Percentiles rank a stretch among this genome's conserved stretches.
phyloP scores from a whole-genome alignment of 2,329 filamentous ascomycete genomes.

The Thielaviopsis populi region DNA sequence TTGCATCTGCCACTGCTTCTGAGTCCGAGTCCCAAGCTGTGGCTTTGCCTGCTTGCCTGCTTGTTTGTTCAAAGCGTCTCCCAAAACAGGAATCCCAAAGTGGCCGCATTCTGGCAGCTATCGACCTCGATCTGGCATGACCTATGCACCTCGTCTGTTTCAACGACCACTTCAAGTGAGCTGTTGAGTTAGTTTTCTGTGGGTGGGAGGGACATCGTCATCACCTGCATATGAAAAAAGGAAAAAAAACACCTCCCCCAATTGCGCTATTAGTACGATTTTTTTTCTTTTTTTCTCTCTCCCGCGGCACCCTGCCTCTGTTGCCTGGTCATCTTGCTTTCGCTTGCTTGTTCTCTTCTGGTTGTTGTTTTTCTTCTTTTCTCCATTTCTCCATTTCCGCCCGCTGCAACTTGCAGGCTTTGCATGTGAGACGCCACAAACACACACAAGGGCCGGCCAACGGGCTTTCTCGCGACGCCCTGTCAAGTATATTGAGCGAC shows the following conservation, averaged over 20 bases:
- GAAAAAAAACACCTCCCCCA: too few relatives aligned
- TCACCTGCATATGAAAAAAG: background rate
- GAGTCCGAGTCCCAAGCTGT: background rate
- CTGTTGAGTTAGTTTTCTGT: background rate
- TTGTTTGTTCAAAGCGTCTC: background rate
- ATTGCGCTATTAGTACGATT: background rate
- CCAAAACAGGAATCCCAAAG: constrained; percentile 3
- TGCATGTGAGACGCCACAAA: background rate
- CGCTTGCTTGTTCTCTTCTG: too few relatives aligned
- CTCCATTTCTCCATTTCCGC: background rate
- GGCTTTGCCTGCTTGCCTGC: background rate
- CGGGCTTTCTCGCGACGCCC: background rate
- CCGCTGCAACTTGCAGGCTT: background rate
- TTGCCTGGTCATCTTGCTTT: background rate
- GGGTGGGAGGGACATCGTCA: background rate
- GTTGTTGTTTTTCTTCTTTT: background rate
- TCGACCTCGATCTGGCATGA: constrained; percentile 5
- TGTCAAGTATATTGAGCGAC: background rate
- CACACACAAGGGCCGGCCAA: background rate
- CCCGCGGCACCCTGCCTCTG: background rate
- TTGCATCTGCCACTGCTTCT: background rate
- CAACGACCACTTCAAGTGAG: background rate
- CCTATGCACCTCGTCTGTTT: background rate
- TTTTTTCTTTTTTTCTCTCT: background rate
- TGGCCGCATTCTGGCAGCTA: constrained; percentile 3